Evolutionary conservation across 345 rosid species (phyloP), one percentile per base, ranked within the genome.

Genomic region (Euclidium syriacum): DNA sequence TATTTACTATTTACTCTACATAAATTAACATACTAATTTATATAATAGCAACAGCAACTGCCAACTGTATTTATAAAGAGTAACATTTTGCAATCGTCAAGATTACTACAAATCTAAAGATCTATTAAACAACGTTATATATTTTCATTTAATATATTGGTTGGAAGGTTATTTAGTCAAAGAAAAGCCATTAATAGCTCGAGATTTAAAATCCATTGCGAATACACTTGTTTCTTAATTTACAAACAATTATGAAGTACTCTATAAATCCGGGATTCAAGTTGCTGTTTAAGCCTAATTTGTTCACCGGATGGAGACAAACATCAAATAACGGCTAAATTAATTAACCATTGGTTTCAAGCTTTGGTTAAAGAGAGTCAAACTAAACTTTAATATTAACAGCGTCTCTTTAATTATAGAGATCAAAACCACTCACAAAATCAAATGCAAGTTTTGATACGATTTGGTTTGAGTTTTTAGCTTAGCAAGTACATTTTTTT

Each of bases 111-210:
- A 47, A 60, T 69, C 30, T 60, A 25, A 20, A 52, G 8, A 52
- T 24, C 7, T 59, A 16, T 41, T 22, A 38, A 11, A 12, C 5
- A 27, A 58, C 38, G 7, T 54, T n/a, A 59, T 36, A 58, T 40
- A 3, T 52, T 52, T 64, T 64, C 60, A 52, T 51, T 59, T 60
- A 60, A 24, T 68, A 68, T 42, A 43, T 60, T 52, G 25, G 73
- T 52, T 68, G 73, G 62, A 68, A 51, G 23, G 60, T 60, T 59
- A 43, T 51, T 59, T 51, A 68, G 67, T 68, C 73, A 68, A 60
- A 68, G 67, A 60, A 68, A 68, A 51, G 40, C 30, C 67, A 60
- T 69, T 60, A 69, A 19, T 69, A 43, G 62, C 67, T 44, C 41
- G 50, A 44, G 16, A 61, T 43, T 52, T 43, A 19, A 25, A 68